Conservation (phyloP, 176 grass and related monocot species). For the Cenchrus fungigraminus region DNA sequence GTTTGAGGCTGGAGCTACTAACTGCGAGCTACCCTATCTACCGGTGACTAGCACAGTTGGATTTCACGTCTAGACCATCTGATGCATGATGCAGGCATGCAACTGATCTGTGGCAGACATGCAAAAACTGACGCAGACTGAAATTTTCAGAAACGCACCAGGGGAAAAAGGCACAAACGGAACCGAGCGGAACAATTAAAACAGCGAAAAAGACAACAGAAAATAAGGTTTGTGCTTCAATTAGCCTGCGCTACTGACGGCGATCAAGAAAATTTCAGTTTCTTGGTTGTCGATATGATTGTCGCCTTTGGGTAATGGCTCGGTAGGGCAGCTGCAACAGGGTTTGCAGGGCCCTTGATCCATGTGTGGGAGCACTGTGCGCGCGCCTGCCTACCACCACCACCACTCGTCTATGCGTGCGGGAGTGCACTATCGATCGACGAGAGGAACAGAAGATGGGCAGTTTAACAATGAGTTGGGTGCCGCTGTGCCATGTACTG, state of each 20-base stretch:
- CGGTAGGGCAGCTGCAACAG: not conserved
- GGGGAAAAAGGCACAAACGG: not conserved
- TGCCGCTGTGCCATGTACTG: not conserved
- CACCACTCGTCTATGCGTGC: not conserved
- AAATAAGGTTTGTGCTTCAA: too few relatives aligned
- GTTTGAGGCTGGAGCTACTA: constrained; percentile 19
- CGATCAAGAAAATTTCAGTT: too few relatives aligned
- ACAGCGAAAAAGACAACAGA: not conserved
- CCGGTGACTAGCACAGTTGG: not conserved
- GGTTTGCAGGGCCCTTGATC: not conserved
- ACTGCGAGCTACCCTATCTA: not conserved
- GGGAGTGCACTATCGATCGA: not conserved
- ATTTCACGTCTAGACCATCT: not conserved
- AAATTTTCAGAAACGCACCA: constrained; percentile 11
- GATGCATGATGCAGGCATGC: not conserved
- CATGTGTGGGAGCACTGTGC: not conserved
- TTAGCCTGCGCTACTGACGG: too few relatives aligned
- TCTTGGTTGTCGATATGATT: not conserved
- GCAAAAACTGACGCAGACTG: constrained; percentile 32
- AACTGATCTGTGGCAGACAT: constrained; percentile 6
- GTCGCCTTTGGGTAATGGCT: not conserved
- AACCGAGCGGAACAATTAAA: not conserved
- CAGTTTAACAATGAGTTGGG: too few relatives aligned
- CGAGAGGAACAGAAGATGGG: not conserved
- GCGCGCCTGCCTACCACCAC: not conserved